phyloP scores from a whole-genome alignment of 2,329 filamentous ascomycete species.

The Cladophialophora carrionii region DNA sequence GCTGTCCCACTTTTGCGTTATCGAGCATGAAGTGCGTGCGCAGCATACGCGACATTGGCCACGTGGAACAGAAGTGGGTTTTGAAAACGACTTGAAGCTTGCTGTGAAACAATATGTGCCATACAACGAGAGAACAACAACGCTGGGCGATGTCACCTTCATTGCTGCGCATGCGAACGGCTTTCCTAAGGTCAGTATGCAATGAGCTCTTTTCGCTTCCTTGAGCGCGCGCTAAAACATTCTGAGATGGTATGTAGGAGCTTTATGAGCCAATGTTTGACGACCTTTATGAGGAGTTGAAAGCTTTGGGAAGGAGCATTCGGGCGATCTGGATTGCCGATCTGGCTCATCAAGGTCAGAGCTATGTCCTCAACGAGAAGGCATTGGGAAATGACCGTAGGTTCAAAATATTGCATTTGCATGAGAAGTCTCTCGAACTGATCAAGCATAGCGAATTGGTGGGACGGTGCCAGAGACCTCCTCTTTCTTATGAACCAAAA shows the following conservation, averaged over 20 bases:
- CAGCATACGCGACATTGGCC: slow-evolving; percentile 58
- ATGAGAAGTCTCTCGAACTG: slow-evolving; percentile 5
- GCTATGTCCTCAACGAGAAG: slow-evolving; percentile 74
- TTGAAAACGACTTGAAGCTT: slow-evolving; percentile 74
- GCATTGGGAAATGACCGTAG: slow-evolving; percentile 81
- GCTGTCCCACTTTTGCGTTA: slow-evolving; percentile 46
- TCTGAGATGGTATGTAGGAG: slow-evolving; percentile 60
- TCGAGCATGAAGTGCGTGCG: slow-evolving; percentile 53
- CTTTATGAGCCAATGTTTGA: slow-evolving; percentile 92
- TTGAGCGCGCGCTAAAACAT: background rate
- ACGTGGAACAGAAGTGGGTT: slow-evolving; percentile 52
- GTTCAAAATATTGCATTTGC: slow-evolving; percentile 41
- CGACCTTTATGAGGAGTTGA: slow-evolving; percentile 67
- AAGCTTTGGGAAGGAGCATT: slow-evolving; percentile 67
- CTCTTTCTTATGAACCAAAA: slow-evolving; percentile 84
- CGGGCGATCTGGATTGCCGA: slow-evolving; percentile 89
- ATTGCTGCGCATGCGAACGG: slow-evolving; percentile 88
- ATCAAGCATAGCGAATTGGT: slow-evolving; percentile 69
- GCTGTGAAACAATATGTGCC: slow-evolving; percentile 89
- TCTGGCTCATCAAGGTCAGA: slow-evolving; percentile 80
- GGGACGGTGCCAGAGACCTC: slow-evolving; percentile 82
- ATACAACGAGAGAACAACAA: slow-evolving; percentile 66
- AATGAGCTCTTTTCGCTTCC: background rate
- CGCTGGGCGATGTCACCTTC: slow-evolving; percentile 78
- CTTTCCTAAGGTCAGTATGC: slow-evolving; percentile 73